These are phyloP conservation scores for Podospora appendiculata DNA, from an alignment of 495 filamentous ascomycete species.

Conservation along the genomic window DNA sequence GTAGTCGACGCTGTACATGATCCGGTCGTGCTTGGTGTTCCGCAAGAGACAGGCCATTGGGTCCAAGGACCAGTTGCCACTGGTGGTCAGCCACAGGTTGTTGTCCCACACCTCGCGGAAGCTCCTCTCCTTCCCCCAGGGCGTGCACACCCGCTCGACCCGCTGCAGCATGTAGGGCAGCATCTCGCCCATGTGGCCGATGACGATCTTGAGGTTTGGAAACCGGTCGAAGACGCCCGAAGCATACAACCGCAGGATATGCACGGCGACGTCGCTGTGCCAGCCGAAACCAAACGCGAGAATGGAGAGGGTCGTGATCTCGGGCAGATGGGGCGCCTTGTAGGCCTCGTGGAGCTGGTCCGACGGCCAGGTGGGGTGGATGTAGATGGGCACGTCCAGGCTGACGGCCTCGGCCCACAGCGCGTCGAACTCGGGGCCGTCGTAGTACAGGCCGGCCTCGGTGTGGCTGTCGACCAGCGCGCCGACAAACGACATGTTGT, in stretches of 20 bases:
- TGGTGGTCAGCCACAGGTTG: not conserved
- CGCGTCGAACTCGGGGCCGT: not conserved
- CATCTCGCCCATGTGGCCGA: conserved; percentile 1
- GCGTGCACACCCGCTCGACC: not conserved
- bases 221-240: not conserved
- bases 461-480: not conserved
- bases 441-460: not conserved
- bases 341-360: not conserved
- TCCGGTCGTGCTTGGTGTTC: not conserved
- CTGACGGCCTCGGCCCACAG: not conserved
- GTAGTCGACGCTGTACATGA: not conserved
- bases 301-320: not conserved
- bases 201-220: not conserved
- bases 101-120: not conserved
- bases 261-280: not conserved
- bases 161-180: not conserved
- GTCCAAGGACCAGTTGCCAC: not conserved
- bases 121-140: not conserved
- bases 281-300: not conserved
- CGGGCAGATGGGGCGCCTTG: not conserved
- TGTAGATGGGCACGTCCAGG: not conserved
- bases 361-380: not conserved
- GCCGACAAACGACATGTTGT: not conserved
- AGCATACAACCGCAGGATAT: not conserved
- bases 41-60: not conserved